These are phyloP conservation scores for Gnomoniopsis smithogilvyi DNA, from an alignment of 2,329 filamentous ascomycete genomes.

Conservation along the genomic window DNA sequence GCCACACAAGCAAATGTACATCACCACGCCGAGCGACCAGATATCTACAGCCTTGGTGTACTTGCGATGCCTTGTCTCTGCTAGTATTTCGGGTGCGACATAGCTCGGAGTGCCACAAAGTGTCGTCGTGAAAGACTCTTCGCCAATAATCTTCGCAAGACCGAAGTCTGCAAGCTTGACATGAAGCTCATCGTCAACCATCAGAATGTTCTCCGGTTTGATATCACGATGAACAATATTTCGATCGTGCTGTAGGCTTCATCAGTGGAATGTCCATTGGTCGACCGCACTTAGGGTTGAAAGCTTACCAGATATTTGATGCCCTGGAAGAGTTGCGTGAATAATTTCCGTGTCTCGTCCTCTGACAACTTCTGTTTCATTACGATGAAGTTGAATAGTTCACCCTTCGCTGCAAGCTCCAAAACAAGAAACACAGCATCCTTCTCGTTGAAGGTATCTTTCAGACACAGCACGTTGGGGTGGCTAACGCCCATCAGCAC, in stretches of 20 bases:
- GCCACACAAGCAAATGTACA: constrained; percentile 95
- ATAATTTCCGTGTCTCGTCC: constrained; percentile 79
- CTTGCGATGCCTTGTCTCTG: constrained; percentile 74
- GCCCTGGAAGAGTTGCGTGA: constrained; percentile 86
- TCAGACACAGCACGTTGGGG: constrained; percentile 86
- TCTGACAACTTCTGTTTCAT: constrained; percentile 87
- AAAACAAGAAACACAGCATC: constrained; percentile 89
- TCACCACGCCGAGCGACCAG: constrained; percentile 95
- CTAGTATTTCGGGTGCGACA: constrained; percentile 91
- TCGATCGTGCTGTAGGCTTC: constrained; percentile 72
- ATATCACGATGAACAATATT: constrained; percentile 98
- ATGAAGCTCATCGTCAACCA: constrained; percentile 78
- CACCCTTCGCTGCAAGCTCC: constrained; percentile 87
- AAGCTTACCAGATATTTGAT: constrained; percentile 80
- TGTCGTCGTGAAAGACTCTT: constrained; percentile 96
- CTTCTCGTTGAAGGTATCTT: constrained; percentile 89
- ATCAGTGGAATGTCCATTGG: constrained; percentile 24
- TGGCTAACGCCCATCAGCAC: constrained; percentile 97
- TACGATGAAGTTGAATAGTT: constrained; percentile 94
- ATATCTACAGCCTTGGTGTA: constrained; percentile 96
- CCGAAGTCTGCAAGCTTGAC: constrained; percentile 97
- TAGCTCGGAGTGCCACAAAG: constrained; percentile 96
- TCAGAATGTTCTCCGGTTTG: constrained; percentile 93
- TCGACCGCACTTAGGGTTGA: not conserved
- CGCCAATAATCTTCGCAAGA: constrained; percentile 95